Evolutionary conservation across 495 filamentous ascomycete species (phyloP).

Genomic region (Neurospora sublineolata): DNA sequence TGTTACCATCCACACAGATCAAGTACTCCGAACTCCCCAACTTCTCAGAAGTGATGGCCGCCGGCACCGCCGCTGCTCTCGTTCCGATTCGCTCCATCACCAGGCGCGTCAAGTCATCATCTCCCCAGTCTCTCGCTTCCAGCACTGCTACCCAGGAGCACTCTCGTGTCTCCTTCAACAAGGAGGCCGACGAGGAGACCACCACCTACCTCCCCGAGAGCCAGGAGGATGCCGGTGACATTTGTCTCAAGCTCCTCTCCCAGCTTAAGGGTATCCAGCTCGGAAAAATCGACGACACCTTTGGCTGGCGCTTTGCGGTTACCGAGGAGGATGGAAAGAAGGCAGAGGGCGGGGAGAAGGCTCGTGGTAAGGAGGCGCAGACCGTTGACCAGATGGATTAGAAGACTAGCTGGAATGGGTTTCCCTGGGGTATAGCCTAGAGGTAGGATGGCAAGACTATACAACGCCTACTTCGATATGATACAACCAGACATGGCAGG

Average conservation of each 20-base stretch:
- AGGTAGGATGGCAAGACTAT: background rate
- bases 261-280: slow-evolving; percentile 75
- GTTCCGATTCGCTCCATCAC: slow-evolving; percentile 86
- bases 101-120: slow-evolving; percentile 37
- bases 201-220: slow-evolving; percentile 51
- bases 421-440: background rate
- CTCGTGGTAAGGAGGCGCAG: background rate
- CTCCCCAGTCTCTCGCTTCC: slow-evolving; percentile 22
- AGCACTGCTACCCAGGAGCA: slow-evolving; percentile 1
- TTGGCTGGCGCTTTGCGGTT: slow-evolving; percentile 60
- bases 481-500: background rate
- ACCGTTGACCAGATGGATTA: background rate
- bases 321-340: slow-evolving; percentile 35
- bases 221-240: slow-evolving; percentile 56
- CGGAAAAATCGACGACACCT: slow-evolving; percentile 62
- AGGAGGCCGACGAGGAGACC: slow-evolving; percentile 38
- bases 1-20: slow-evolving; percentile 37
- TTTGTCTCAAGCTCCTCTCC: slow-evolving; percentile 56
- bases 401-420: background rate
- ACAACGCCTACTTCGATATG: background rate
- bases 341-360: slow-evolving; percentile 9
- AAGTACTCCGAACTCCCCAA: slow-evolving; percentile 63
- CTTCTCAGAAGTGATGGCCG: slow-evolving; percentile 82
- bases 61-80: slow-evolving; percentile 82
- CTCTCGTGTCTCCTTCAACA: background rate